Conservation (phyloP, 2,329 filamentous ascomycete genomes). For the Trichoderma brevicompactum region DNA sequence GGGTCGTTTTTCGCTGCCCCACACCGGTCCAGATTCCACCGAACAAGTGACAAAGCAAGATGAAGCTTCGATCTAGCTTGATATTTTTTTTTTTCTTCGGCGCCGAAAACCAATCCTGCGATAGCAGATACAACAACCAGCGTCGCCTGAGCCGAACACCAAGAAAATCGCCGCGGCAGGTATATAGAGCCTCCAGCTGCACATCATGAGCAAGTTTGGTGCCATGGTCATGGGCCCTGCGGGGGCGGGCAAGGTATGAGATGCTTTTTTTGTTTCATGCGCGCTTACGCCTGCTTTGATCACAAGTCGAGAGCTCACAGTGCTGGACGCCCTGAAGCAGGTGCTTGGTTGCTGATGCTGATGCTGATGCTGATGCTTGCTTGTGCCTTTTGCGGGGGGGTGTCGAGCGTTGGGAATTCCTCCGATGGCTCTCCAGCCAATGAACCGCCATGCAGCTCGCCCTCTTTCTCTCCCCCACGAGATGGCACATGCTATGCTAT, state of each 20-base stretch:
- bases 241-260: constrained; percentile 81
- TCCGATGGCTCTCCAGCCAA: constrained; percentile 3
- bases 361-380: constrained; percentile 9
- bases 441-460: neutral
- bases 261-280: constrained; percentile 20
- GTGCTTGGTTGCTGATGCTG: neutral
- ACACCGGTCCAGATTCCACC: too few species aligned
- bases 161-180: neutral
- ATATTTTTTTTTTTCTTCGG: neutral
- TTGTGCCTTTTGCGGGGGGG: neutral
- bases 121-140: neutral
- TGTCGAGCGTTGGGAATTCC: constrained; percentile 1
- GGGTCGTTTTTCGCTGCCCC: neutral
- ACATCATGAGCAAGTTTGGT: constrained; percentile 87
- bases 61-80: neutral
- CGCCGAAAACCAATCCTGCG: neutral
- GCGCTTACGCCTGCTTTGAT: constrained; percentile 13
- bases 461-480: neutral
- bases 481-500: too few species aligned
- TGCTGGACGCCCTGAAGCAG: neutral
- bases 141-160: neutral
- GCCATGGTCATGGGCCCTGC: constrained; percentile 95
- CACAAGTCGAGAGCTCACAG: neutral
- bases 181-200: neutral
- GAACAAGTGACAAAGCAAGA: neutral